A percentile compares a stretch with the other conserved stretches of the same genome.
These are phyloP conservation scores for Syncephalis fuscata DNA, from an alignment of 371 early-diverging fungal species.

Conservation along the genomic window DNA sequence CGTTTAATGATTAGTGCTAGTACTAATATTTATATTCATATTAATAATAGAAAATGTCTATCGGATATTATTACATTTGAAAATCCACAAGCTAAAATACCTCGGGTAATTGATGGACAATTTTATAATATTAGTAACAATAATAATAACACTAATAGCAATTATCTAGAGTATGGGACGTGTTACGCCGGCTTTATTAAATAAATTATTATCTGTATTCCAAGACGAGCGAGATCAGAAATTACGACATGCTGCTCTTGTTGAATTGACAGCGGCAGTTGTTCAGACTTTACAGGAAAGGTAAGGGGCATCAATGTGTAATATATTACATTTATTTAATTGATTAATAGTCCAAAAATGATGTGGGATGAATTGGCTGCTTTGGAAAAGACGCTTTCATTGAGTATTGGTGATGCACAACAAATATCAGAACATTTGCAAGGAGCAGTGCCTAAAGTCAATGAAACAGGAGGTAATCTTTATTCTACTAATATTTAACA, in stretches of 20 bases:
- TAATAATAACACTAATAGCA: no score
- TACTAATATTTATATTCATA: no score
- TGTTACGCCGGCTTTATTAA: no score
- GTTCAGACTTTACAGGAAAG: background rate
- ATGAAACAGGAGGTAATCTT: no score
- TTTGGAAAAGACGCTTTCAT: background rate
- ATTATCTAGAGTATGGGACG: no score
- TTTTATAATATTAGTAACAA: no score
- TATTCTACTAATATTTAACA: no score
- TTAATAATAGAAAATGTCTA: no score
- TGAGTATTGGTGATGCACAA: background rate
- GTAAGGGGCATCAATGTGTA: background rate
- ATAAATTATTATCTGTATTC: no score
- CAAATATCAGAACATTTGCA: no score
- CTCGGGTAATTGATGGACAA: background rate
- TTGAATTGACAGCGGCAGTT: background rate
- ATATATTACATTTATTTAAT: background rate
- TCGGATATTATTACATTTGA: background rate
- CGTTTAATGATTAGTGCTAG: background rate
- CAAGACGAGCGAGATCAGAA: no score
- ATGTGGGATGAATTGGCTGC: conserved; percentile 1
- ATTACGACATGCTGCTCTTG: background rate
- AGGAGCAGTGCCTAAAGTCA: no score
- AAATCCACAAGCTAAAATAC: background rate
- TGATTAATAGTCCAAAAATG: background rate